These are phyloP conservation scores for Cucumis melo DNA, from an alignment of 306 rosid species.

Conservation along the genomic window DNA sequence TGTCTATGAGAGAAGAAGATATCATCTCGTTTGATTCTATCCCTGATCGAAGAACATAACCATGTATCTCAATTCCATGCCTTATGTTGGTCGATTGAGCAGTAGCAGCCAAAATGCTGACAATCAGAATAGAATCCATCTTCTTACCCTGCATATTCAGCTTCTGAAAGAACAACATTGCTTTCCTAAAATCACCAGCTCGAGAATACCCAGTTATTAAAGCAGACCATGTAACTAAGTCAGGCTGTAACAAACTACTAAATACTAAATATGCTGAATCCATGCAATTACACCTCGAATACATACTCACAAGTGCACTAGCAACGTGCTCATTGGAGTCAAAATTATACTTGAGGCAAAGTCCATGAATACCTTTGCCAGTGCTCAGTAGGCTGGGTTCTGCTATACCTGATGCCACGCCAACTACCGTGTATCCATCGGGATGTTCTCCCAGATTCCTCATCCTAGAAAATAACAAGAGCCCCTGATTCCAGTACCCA, in stretches of 20 bases:
- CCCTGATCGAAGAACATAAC: conserved; percentile 57
- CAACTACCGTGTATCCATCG: conserved; percentile 69
- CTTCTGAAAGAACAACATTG: conserved; percentile 40
- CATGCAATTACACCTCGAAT: conserved; percentile 62
- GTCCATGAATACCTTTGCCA: conserved; percentile 60
- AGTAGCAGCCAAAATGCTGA: conserved; percentile 61
- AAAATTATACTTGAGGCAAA: conserved; percentile 40
- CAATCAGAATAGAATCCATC: conserved; percentile 53
- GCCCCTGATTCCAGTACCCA: conserved; percentile 51
- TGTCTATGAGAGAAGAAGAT: conserved; percentile 59
- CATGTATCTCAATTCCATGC: conserved; percentile 59
- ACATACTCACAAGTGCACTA: conserved; percentile 71
- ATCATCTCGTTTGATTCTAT: conserved; percentile 56
- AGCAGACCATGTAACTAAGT: conserved; percentile 81
- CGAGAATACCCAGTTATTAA: conserved; percentile 66
- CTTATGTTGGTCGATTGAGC: conserved; percentile 38
- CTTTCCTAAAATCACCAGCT: conserved; percentile 40
- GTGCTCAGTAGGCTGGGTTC: conserved; percentile 34
- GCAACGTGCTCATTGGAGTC: conserved; percentile 47
- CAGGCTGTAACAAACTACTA: conserved; percentile 41
- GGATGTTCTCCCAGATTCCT: conserved; percentile 33
- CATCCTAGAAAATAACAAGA: conserved; percentile 43
- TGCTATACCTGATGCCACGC: conserved; percentile 40
- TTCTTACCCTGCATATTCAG: conserved; percentile 37
- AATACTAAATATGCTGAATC: conserved; percentile 49